Evolutionary conservation across 2,329 filamentous ascomycete genomes (phyloP).

Genomic region (Xylariaceae sp.): DNA sequence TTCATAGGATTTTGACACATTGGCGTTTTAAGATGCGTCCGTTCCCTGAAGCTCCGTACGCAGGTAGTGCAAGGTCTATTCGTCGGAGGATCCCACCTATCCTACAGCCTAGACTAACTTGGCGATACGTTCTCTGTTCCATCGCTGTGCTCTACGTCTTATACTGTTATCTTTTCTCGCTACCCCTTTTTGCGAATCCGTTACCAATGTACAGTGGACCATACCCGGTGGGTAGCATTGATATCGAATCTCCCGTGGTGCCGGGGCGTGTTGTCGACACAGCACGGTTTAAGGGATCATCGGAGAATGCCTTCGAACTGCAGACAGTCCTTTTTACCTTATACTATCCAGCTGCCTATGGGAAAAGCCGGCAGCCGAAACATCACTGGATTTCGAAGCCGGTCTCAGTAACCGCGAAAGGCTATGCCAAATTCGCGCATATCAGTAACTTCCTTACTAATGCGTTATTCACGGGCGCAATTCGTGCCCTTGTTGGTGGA

Average conservation of each 20-base stretch:
- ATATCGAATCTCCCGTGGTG: conserved; percentile 48
- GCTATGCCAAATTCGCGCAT: conserved; percentile 53
- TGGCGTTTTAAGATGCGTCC: conserved; percentile 32
- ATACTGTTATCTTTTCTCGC: conserved; percentile 47
- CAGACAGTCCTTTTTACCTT: conserved; percentile 56
- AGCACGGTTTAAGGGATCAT: conserved; percentile 44
- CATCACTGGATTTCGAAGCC: conserved; percentile 55
- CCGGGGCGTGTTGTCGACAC: conserved; percentile 43
- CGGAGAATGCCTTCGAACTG: conserved; percentile 51
- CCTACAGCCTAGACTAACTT: conserved; percentile 42
- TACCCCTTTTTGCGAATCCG: conserved; percentile 51
- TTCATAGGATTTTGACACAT: background rate
- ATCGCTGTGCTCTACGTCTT: conserved; percentile 44
- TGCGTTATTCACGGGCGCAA: conserved; percentile 49
- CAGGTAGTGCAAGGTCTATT: conserved; percentile 11
- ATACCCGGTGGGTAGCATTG: conserved; percentile 53
- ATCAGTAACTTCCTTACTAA: conserved; percentile 51
- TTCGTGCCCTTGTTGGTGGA: conserved; percentile 50
- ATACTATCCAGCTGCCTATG: conserved; percentile 52
- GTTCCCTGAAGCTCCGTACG: conserved; percentile 32
- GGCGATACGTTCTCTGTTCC: conserved; percentile 43
- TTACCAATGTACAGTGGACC: conserved; percentile 53
- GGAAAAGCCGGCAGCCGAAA: conserved; percentile 31
- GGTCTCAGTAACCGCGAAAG: conserved; percentile 50
- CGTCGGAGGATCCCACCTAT: conserved; percentile 21